Base-by-base conservation (phyloP, 805 yeast species). In the Isabelozyma heimii region DNA sequence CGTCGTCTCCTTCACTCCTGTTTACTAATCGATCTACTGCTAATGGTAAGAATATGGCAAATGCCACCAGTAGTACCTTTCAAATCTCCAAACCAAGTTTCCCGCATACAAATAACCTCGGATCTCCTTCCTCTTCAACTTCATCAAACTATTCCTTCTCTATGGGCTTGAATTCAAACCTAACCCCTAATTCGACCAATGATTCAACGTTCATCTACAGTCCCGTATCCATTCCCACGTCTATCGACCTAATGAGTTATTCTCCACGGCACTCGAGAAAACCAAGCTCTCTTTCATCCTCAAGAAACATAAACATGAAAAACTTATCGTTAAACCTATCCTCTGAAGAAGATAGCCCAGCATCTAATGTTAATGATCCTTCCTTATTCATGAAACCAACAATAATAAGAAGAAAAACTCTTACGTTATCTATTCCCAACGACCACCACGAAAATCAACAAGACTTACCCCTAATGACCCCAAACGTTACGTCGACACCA, bases 261-360 rank as follows among this genome's bases (percentile, higher is more conserved):
- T 66, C 72, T 13, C 75, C 77, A 4, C 65, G 67, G 46, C 75
- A 69, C 46, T 56, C 67, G n/a, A 60, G 67, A 33, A 62, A 64
- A 46, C 63, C 67, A 9, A 58, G 62, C 42, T 55, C 64, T 37
- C 58, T 65, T 33, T 53, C 55, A 48, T 47, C 52, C 28, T 55
- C 60, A 38, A 53, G 64, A 42, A 68, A 65, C 46, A 55, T 73
- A 48, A 72, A 71, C 54, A 69, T 67, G 66, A 72, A 73, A 58
- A 67, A 66, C 46, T 55, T 73, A 40, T 65, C 67, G 49, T 61
- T 73, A 43, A 67, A 70, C 49, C 52, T 66, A 24, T 35, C 49
- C 8, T 35, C 48, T 35, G 42, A 17, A 12, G 42, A 39, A 15
- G 16, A 15, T 16, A 39, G 24, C 15, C 16, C 13, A 7, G 16